Evolutionary conservation across 257 asterid species (phyloP), one percentile per base, ranked within the genome.

Genomic region (Nemophila menziesii): DNA sequence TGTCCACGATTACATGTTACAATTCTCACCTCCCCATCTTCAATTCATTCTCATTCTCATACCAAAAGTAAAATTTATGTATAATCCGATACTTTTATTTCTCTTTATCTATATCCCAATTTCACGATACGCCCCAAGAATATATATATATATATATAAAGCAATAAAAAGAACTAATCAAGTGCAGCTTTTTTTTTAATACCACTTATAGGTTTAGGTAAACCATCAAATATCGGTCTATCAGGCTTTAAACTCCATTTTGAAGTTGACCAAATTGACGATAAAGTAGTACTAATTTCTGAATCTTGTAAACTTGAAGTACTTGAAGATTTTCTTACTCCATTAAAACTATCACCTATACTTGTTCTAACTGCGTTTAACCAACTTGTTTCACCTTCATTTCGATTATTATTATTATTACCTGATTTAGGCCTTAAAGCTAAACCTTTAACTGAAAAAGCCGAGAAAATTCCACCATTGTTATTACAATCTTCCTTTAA

Each of bases 191-290:
- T 84, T 62, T 63, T 77, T 67, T 55, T 72, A 29, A 81, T 67
- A 51, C 65, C 69, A 14, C 51, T 55, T 34, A 74, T 52, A 16
- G 81, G 85, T 58, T 66, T 79, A 15, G 78, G 77, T 46, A 84
- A 60, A 49, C 95, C 89, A 57, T 84, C 90, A 39, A 84, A 74
- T 65, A 82, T 79, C 11, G 95, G 89, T 60, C 63, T 78, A 61
- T 79, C 95, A 20, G 92, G 66, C 74, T 69, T 86, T 73, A 86
- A 60, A 52, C 71, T 74, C 93, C 93, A 86, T 52, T 75, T 79
- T n/a, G 87, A 53, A 8, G 82, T 44, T n/a, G 71, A 49, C 89
- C 86, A 82, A 7, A 82, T 44, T 29, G 44, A 40, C 12, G 46
- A 1, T 41, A 24, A 40, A 16, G 44, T 57, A 4, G 78, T 3